These are phyloP conservation scores for Calonectria pauciramosa DNA, from an alignment of 2,329 filamentous ascomycete genomes.

Conservation along the genomic window DNA sequence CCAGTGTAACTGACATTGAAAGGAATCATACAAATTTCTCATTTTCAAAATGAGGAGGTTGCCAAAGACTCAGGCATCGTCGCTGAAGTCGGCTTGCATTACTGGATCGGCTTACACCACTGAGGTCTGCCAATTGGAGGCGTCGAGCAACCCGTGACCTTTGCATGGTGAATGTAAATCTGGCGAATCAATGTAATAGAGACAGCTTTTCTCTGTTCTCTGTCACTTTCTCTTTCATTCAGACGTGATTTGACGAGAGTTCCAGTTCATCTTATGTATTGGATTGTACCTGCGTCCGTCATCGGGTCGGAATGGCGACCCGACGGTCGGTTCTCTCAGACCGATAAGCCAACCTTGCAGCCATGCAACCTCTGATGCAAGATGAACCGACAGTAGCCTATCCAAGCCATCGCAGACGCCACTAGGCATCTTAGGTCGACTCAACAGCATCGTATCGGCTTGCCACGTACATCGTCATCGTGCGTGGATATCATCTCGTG, in stretches of 20 bases:
- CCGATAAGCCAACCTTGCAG: constrained; percentile 15
- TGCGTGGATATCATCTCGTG: constrained; percentile 32
- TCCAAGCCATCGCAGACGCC: constrained; percentile 6
- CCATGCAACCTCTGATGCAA: not conserved
- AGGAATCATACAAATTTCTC: constrained; percentile 40
- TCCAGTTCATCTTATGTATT: constrained; percentile 14
- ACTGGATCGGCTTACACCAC: not conserved
- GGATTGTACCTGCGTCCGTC: not conserved
- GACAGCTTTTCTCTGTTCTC: not conserved
- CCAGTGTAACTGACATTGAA: too few species aligned
- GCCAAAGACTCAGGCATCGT: constrained; percentile 32
- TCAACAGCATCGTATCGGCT: constrained; percentile 3
- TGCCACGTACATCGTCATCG: constrained; percentile 23
- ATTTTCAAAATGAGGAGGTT: constrained; percentile 38
- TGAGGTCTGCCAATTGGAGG: constrained; percentile 22
- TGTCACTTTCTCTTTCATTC: not conserved
- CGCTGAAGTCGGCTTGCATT: not conserved
- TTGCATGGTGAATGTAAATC: constrained; percentile 24
- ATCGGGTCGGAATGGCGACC: constrained; percentile 31
- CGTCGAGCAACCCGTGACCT: constrained; percentile 26
- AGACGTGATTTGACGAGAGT: not conserved
- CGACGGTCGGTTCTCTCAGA: constrained; percentile 21
- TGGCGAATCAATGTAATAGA: not conserved
- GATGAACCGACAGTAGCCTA: constrained; percentile 24
- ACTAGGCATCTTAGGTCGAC: not conserved